Evolutionary conservation across 2,329 filamentous ascomycete genomes (phyloP).

Genomic region (Aspergillus fumigatiaffinis): DNA sequence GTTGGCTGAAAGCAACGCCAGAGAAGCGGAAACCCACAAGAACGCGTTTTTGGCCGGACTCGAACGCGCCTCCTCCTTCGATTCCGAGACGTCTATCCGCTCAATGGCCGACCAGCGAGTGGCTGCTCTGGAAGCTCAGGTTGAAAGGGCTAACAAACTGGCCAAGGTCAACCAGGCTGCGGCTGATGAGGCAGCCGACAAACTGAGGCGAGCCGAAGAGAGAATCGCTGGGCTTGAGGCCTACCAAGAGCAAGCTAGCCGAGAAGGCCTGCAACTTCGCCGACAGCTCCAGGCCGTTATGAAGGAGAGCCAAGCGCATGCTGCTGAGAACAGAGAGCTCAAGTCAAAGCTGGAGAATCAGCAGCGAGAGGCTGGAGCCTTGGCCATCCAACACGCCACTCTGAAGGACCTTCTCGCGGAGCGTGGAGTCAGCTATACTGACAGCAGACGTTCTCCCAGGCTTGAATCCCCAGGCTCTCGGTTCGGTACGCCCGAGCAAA

Average conservation of each 20-base stretch:
- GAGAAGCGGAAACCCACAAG: constrained; percentile 81
- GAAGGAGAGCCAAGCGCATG: constrained; percentile 77
- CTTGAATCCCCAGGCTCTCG: constrained; percentile 70
- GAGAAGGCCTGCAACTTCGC: constrained; percentile 84
- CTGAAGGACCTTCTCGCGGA: constrained; percentile 90
- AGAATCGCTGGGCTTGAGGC: constrained; percentile 93
- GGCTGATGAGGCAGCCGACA: constrained; percentile 81
- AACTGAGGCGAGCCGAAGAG: constrained; percentile 87
- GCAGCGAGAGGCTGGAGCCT: constrained; percentile 89
- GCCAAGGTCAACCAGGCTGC: constrained; percentile 87
- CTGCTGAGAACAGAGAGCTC: constrained; percentile 75
- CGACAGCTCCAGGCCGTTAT: constrained; percentile 83
- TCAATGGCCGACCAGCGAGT: constrained; percentile 55
- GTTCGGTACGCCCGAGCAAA: constrained; percentile 73
- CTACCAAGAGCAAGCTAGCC: constrained; percentile 94
- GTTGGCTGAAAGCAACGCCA: constrained; percentile 78
- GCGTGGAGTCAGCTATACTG: constrained; percentile 76
- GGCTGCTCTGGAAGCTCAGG: constrained; percentile 70
- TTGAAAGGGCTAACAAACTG: constrained; percentile 71
- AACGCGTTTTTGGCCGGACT: constrained; percentile 78
- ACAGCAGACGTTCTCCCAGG: constrained; percentile 64
- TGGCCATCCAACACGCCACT: constrained; percentile 86
- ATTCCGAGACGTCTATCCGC: constrained; percentile 32
- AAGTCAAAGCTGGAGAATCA: constrained; percentile 79
- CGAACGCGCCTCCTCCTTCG: constrained; percentile 60